phyloP scores from a whole-genome alignment of 768 basidiomycete species.

The Pisolithus marmoratus region DNA sequence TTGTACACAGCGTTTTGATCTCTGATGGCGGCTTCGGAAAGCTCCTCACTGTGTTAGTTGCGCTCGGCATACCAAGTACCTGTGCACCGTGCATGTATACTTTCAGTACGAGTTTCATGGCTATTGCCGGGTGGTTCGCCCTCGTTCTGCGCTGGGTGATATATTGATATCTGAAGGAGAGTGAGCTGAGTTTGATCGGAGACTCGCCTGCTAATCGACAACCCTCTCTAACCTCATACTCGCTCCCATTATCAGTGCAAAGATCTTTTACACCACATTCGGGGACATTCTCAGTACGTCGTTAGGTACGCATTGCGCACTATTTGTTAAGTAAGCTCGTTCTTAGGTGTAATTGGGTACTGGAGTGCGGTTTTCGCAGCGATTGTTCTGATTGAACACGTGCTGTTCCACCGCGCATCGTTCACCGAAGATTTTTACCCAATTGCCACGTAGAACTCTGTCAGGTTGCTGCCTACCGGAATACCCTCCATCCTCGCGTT shows the following conservation, averaged over 20 bases:
- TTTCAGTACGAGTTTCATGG: slow-evolving; percentile 42
- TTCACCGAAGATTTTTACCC: slow-evolving; percentile 33
- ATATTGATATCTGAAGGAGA: slow-evolving; percentile 39
- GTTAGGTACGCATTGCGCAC: slow-evolving; percentile 4
- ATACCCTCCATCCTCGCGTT: slow-evolving; percentile 38
- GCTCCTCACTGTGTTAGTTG: slow-evolving; percentile 45
- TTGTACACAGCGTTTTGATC: slow-evolving; percentile 33
- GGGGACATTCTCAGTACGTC: slow-evolving; percentile 37
- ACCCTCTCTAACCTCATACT: slow-evolving; percentile 35
- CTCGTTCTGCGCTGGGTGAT: slow-evolving; percentile 41
- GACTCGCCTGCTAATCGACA: not conserved
- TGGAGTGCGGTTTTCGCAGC: slow-evolving; percentile 34
- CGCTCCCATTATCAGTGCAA: slow-evolving; percentile 42
- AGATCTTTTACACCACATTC: slow-evolving; percentile 39
- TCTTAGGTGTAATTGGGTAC: slow-evolving; percentile 39
- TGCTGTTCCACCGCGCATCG: slow-evolving; percentile 34
- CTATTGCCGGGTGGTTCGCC: slow-evolving; percentile 27
- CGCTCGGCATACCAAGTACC: slow-evolving; percentile 49
- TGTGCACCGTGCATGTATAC: slow-evolving; percentile 58
- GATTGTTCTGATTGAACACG: slow-evolving; percentile 39
- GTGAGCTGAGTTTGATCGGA: slow-evolving; percentile 20
- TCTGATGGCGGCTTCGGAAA: slow-evolving; percentile 41
- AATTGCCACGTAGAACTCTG: slow-evolving; percentile 30
- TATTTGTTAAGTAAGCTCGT: not conserved
- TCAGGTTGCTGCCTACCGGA: slow-evolving; percentile 34